Base-by-base conservation (phyloP, 2,329 filamentous ascomycete species). In the Neoarthrinium moseri region DNA sequence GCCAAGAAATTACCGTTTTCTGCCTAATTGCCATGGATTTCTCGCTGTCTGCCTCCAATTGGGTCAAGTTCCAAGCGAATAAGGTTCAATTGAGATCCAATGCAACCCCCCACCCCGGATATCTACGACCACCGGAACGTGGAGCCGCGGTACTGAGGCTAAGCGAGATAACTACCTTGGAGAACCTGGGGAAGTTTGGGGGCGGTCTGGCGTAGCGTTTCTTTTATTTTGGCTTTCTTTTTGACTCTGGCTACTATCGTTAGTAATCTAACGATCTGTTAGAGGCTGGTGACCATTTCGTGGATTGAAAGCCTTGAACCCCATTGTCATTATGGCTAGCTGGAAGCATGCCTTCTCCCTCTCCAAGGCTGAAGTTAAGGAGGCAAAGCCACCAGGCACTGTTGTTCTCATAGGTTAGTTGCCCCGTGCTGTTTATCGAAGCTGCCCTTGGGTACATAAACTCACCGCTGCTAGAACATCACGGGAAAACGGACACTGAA, bases 301-400 rank as follows among this genome's bases (percentile, higher is more conserved):
- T n/a, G n/a, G n/a, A n/a, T n/a, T n/a, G n/a, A n/a, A n/a, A n/a
- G n/a, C n/a, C n/a, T n/a, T n/a, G n/a, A n/a, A n/a, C n/a, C n/a
- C 24, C 15, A 12, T 18, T 24, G 15, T 21, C 40, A 44, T 36
- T 12, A 45, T 45, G 43, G 29, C 43, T 36, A 48, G 48, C 17
- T 57, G 54, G 54, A 55, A 51, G 21, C 45, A 55, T 30, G 55
- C 55, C 3, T 51, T 57, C 36, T 41, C 54, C 11, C n/a, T 56
- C 3, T 50, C 50, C 34, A 53, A 53, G 36, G 37, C 48, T 23
- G 54, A 56, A 12, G 45, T 57, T 10, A 30, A 39, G 5, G 39
- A 46, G 5, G 47, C 49, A 5, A 54, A 43, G 12, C 55, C 55
- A 4, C 50, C 55, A 3, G 55, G 55, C 11, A 57, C 55, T 7